Conservation (phyloP, 805 yeast genomes). For the Cyberlindnera nakhonratchasimensis region DNA sequence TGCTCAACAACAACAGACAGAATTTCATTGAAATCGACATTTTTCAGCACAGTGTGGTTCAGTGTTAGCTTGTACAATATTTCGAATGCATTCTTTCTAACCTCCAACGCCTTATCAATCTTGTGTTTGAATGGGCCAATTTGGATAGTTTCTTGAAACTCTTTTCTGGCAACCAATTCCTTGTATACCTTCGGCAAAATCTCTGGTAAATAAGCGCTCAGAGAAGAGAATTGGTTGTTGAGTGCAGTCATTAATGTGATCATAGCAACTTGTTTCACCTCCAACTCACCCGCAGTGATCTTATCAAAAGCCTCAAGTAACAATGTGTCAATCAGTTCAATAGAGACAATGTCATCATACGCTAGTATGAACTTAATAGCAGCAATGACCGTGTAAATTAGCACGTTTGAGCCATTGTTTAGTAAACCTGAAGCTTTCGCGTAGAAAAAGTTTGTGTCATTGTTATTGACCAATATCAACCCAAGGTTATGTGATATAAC, state of each 20-base stretch:
- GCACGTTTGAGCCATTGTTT: conserved; percentile 20
- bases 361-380: conserved; percentile 37
- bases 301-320: conserved; percentile 23
- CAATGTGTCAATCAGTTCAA: conserved; percentile 24
- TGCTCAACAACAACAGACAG: conserved; percentile 33
- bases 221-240: conserved; percentile 48
- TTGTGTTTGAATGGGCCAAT: conserved; percentile 88
- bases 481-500: conserved; percentile 26
- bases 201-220: conserved; percentile 42
- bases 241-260: conserved; percentile 57
- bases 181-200: conserved; percentile 49
- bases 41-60: conserved; percentile 22
- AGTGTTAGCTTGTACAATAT: conserved; percentile 50
- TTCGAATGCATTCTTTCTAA: conserved; percentile 71
- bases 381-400: conserved; percentile 30
- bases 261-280: conserved; percentile 57
- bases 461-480: conserved; percentile 29
- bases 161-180: conserved; percentile 53
- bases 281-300: conserved; percentile 40
- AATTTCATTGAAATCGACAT: conserved; percentile 33
- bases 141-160: conserved; percentile 60
- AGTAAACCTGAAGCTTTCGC: conserved; percentile 23
- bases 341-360: conserved; percentile 27
- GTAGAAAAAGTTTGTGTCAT: conserved; percentile 29
- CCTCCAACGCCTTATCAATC: conserved; percentile 72